These are phyloP conservation scores for Aristolochia californica DNA, from an alignment of 164 flowering plant species.

Conservation along the genomic window DNA sequence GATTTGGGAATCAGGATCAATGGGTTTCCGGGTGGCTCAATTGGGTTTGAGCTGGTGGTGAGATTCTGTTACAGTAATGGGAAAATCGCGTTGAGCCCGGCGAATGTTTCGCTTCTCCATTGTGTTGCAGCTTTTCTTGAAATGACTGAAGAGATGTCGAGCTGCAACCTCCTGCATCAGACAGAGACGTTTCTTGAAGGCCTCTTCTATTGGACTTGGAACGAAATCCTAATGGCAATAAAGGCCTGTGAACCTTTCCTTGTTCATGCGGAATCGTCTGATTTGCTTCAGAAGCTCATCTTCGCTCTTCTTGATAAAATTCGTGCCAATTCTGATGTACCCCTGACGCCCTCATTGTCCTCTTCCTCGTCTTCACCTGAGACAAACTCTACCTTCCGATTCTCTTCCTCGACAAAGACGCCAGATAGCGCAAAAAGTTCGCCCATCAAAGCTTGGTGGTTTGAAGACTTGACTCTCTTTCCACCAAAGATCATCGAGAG, in stretches of 20 bases:
- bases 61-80: conserved; percentile 75
- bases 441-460: conserved; percentile 58
- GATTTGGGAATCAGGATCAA: conserved; percentile 22
- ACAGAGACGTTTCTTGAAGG: conserved; percentile 52
- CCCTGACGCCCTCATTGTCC: conserved; percentile 22
- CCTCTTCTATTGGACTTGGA: conserved; percentile 64
- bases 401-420: conserved; percentile 21
- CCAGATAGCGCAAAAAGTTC: conserved; percentile 11
- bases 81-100: conserved; percentile 25
- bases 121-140: conserved; percentile 53
- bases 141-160: conserved; percentile 42
- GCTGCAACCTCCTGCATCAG: conserved; percentile 41
- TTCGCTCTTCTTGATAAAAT: conserved; percentile 42
- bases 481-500: conserved; percentile 42
- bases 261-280: conserved; percentile 40
- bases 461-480: conserved; percentile 48
- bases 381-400: conserved; percentile 14
- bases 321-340: conserved; percentile 43
- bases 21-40: conserved; percentile 66
- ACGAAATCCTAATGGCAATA: conserved; percentile 36
- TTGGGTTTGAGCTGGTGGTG: conserved; percentile 62
- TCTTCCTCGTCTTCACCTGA: conserved; percentile 60
- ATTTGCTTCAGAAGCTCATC: conserved; percentile 47
- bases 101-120: conserved; percentile 52
- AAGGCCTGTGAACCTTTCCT: conserved; percentile 44